Conservation (phyloP, 768 basidiomycete genomes). For the Cyclocybe aegerita region DNA sequence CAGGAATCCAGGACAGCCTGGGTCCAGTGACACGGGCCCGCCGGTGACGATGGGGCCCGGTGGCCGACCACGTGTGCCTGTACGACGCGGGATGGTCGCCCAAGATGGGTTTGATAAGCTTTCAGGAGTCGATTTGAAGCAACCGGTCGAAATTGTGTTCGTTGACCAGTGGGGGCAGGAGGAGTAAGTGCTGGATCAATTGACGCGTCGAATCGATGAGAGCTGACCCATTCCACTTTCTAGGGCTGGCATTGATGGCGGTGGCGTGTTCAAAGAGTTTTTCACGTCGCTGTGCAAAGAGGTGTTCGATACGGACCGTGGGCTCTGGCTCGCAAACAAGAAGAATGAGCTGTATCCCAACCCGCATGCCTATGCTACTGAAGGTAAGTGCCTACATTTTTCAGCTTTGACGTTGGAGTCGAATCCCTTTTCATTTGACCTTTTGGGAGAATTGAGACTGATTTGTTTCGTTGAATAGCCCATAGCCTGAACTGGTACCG, state of each 20-base stretch:
- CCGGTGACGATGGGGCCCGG: conserved; percentile 3
- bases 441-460: not conserved
- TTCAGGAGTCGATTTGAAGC: conserved; percentile 74
- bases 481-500: conserved; percentile 91
- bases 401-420: too few species aligned
- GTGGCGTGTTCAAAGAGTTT: conserved; percentile 98
- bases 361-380: conserved; percentile 88
- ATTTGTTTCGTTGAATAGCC: conserved; percentile 38
- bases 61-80: conserved; percentile 40
- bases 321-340: conserved; percentile 88
- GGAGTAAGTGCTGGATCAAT: conserved; percentile 49
- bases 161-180: conserved; percentile 85
- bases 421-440: not conserved
- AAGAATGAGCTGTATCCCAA: conserved; percentile 96
- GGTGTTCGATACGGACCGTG: conserved; percentile 92
- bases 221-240: conserved; percentile 11
- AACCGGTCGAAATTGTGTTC: conserved; percentile 87
- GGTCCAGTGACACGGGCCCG: too few species aligned
- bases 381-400: conserved; percentile 48
- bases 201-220: not conserved
- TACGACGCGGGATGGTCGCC: conserved; percentile 76
- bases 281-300: conserved; percentile 91
- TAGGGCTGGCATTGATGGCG: conserved; percentile 94
- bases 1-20: too few species aligned
- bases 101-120: conserved; percentile 92